A percentile compares a stretch with the other conserved stretches of the same genome.
phyloP scores from a whole-genome alignment of 2,329 filamentous ascomycete species.

The Trichophyton benhamiae region DNA sequence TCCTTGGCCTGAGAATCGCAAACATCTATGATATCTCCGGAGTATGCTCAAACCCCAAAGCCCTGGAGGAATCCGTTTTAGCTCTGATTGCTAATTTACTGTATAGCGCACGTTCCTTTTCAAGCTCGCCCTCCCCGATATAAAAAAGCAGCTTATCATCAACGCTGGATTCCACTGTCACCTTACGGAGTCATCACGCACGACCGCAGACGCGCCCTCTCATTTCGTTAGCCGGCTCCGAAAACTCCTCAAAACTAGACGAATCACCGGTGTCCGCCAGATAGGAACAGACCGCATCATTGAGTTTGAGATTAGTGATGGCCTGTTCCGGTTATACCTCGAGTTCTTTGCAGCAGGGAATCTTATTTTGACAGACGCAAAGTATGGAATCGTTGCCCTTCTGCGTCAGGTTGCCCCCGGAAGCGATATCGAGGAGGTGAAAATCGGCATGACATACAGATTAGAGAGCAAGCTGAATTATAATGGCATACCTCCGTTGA shows the following conservation, averaged over 20 bases:
- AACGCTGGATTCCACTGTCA: conserved; percentile 96
- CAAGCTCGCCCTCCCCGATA: conserved; percentile 83
- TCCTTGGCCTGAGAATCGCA: conserved; percentile 68
- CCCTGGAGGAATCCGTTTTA: background rate
- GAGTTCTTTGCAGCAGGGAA: conserved; percentile 97
- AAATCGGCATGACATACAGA: conserved; percentile 65
- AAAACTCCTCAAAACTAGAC: conserved; percentile 75
- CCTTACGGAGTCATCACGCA: conserved; percentile 77
- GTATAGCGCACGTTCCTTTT: conserved; percentile 72
- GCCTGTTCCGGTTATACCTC: conserved; percentile 71
- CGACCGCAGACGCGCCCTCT: conserved; percentile 72
- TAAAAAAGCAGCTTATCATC: conserved; percentile 79
- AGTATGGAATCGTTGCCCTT: conserved; percentile 69
- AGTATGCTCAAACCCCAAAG: conserved; percentile 23
- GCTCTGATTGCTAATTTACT: conserved; percentile 8
- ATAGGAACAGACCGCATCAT: conserved; percentile 89
- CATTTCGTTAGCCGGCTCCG: conserved; percentile 73
- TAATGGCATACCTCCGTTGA: conserved; percentile 59
- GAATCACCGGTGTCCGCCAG: conserved; percentile 69
- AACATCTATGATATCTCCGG: conserved; percentile 96
- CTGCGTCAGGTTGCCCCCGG: conserved; percentile 69
- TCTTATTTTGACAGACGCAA: conserved; percentile 76
- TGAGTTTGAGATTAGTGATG: conserved; percentile 86
- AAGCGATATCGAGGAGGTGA: conserved; percentile 70
- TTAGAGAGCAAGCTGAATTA: conserved; percentile 77